Evolutionary conservation across 2,329 filamentous ascomycete genomes (phyloP).

Genomic region (Fusarium sp.): DNA sequence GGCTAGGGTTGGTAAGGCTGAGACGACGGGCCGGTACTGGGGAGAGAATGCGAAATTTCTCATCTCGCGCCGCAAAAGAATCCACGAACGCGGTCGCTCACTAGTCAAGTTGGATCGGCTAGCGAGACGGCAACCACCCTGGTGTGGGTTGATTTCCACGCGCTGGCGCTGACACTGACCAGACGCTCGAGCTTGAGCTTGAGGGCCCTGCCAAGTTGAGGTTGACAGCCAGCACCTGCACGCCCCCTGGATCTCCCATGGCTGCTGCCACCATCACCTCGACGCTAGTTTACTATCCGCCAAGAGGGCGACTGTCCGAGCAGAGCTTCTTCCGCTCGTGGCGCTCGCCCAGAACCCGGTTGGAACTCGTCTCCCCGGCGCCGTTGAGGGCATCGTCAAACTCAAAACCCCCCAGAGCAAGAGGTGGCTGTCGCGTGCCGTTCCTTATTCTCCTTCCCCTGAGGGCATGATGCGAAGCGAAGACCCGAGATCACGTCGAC

Average conservation of each 20-base stretch:
- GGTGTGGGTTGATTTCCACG: constrained; percentile 2
- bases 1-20: constrained; percentile 43
- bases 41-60: constrained; percentile 27
- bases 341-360: constrained; percentile 23
- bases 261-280: neutral
- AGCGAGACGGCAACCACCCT: constrained; percentile 3
- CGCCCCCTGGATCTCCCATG: neutral
- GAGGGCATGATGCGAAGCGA: neutral
- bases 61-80: constrained; percentile 20
- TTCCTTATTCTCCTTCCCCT: constrained; percentile 4
- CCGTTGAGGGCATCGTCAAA: constrained; percentile 21
- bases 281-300: neutral
- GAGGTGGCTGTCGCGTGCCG: constrained; percentile 16
- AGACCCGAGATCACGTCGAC: neutral
- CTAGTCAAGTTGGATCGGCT: constrained; percentile 2
- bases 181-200: neutral
- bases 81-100: constrained; percentile 13
- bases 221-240: neutral
- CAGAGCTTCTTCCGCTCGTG: constrained; percentile 22
- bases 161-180: neutral
- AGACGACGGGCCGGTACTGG: constrained; percentile 38
- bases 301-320: constrained; percentile 7
- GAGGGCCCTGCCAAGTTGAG: neutral
- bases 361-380: constrained; percentile 13
- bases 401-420: neutral